Evolutionary conservation across 768 basidiomycete species (phyloP), one percentile per base, ranked within the genome.

Genomic region (Mycena venus): DNA sequence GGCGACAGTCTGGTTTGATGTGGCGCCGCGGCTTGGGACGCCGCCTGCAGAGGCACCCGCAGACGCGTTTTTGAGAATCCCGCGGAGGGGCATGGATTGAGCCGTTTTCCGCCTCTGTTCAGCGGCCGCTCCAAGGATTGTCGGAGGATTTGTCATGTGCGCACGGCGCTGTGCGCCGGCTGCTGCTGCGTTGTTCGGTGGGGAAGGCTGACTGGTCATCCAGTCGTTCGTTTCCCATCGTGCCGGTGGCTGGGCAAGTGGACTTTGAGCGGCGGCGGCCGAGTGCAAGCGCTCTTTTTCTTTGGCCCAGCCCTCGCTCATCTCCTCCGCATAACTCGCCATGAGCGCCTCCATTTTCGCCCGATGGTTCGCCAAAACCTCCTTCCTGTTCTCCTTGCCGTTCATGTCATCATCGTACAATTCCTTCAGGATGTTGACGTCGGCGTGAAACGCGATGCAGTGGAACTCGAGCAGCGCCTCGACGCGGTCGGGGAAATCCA

Each of bases 381-480:
- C 59, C 36, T 36, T 15, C 32, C 21, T 65, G 53, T 70, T 64
- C n/a, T 25, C 59, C 14, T 56, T 32, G 9, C 29, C 3, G 47
- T 31, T 21, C 6, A 63, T 14, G n/a, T 62, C 69, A 7, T 68
- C 68, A 15, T 76, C 69, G 34, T 73, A 73, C 56, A 76, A 23
- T 62, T 70, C 53, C 75, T 69, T 73, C 64, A 76, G 19, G 19
- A 76, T 72, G 12, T 38, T 40, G 59, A 76, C 32, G 27, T 76
- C 75, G 36, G 75, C 72, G 31, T 76, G 72, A 49, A 76, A 76
- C 9, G 75, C 75, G 23, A 76, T 58, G 60, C 61, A 63, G 60
- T 76, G 75, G 32, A 73, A 76, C 15, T 76, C 75, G 49, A 76
- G 69, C 17, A 76, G 69, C 34, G 72, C 68, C 29, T 76, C 72